Evolutionary conservation across 1,284 basidiomycete species (phyloP), one percentile per base, ranked within the genome.

Genomic region (Ganoderma multipileum): DNA sequence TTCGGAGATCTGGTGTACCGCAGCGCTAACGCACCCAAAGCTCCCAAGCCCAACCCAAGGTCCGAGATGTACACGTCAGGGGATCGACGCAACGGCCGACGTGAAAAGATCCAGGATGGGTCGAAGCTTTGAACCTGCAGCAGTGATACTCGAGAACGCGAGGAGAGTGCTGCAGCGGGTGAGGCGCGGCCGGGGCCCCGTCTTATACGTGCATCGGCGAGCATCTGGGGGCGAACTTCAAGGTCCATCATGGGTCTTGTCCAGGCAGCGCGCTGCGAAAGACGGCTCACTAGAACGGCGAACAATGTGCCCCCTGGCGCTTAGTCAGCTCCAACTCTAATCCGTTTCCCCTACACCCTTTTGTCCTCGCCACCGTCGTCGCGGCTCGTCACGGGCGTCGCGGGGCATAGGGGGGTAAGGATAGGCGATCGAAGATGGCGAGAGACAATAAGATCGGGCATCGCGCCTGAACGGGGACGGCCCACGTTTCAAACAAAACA

Each of bases 321-420:
- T 78, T 74, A 78, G 75, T 78, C 74, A 78, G 73, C 60, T 26
- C 23, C 39, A 71, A 77, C 75, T 72, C 63, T 77, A 60, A 71
- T 71, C 65, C 63, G 64, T 65, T 69, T 65, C 67, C 55, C 67
- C 57, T 62, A 58, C 52, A 50, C 60, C 68, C 72, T 77, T 78
- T 78, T 78, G 77, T 78, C 72, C 68, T 63, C 54, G 30, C 20
- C 30, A 28, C 26, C 61, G 55, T 36, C 23, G 59, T 42, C 50
- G 52, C 55, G 33, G 44, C 47, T 36, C 23, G 59, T 42, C 50
- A 44, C 55, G 33, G 44, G 55, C n/a, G 39, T 50, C 61, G 65
- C 50, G 47, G 60, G 61, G 64, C 38, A 63, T 57, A 65, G 59
- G 68, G 68, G 65, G 66, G 47, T 2, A 38, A 11, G 55, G 58